These are phyloP conservation scores for Melocanna baccifera DNA, from an alignment of 176 grass and related monocot species.

Conservation along the genomic window DNA sequence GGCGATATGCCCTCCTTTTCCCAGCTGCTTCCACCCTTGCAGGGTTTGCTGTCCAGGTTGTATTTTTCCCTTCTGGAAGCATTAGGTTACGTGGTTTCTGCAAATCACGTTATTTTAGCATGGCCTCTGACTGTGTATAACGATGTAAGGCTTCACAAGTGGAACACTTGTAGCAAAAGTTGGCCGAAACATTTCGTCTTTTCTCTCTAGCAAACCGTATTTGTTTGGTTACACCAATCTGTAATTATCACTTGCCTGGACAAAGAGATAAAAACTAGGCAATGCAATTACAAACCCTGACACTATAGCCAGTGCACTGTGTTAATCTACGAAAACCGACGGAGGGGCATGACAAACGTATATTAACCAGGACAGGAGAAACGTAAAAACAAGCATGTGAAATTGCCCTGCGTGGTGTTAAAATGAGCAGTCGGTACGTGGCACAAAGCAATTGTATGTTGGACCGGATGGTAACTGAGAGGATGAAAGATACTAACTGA, in stretches of 20 bases:
- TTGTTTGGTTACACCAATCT: background rate
- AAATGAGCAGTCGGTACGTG: background rate
- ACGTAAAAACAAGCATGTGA: slow-evolving; percentile 13
- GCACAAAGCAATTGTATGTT: too few relatives aligned
- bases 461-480: too few relatives aligned
- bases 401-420: background rate
- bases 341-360: background rate
- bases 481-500: too few relatives aligned
- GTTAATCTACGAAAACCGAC: background rate
- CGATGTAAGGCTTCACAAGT: background rate
- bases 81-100: background rate
- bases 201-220: background rate
- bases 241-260: background rate
- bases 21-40: background rate
- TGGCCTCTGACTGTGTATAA: background rate
- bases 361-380: background rate
- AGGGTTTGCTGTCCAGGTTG: slow-evolving; percentile 7
- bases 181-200: background rate
- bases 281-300: slow-evolving; percentile 10
- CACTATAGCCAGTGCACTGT: background rate
- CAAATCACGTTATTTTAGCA: slow-evolving; percentile 10
- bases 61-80: background rate
- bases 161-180: background rate
- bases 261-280: background rate
- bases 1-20: background rate